Evolutionary conservation across 2,329 filamentous ascomycete genomes (phyloP).

Genomic region (Botrytis hyacinthi): DNA sequence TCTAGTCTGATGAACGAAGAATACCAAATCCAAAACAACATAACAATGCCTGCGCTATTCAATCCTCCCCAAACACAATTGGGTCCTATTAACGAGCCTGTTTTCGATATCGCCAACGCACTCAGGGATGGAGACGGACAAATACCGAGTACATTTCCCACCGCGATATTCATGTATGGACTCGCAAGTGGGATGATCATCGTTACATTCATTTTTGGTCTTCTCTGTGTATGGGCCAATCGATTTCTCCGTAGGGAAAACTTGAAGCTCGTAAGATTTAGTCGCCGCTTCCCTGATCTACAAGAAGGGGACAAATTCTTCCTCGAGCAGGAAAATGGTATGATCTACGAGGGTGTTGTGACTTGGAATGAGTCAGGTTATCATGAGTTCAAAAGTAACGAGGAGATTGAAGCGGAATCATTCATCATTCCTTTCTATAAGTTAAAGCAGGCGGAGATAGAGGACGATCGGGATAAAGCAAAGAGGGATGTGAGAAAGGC

Average conservation of each 20-base stretch:
- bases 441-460: neutral
- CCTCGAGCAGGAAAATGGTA: neutral
- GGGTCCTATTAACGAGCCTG: neutral
- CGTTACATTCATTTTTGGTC: neutral
- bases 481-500: neutral
- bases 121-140: neutral
- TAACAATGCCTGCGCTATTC: neutral
- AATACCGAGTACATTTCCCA: too few species aligned
- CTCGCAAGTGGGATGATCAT: neutral
- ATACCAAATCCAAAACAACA: neutral
- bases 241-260: accelerated
- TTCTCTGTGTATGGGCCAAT: accelerated
- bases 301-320: neutral
- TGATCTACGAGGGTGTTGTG: neutral
- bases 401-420: neutral
- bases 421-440: accelerated
- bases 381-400: neutral
- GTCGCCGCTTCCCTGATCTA: neutral
- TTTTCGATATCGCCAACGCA: neutral
- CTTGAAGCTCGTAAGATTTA: neutral
- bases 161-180: neutral
- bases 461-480: neutral
- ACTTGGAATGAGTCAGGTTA: accelerated
- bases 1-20: neutral
- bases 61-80: neutral